Percentiles rank a stretch among this genome's conserved stretches.
Evolutionary conservation across 2,329 filamentous ascomycete genomes (phyloP).

Genomic region (Cyanodermella asteris): DNA sequence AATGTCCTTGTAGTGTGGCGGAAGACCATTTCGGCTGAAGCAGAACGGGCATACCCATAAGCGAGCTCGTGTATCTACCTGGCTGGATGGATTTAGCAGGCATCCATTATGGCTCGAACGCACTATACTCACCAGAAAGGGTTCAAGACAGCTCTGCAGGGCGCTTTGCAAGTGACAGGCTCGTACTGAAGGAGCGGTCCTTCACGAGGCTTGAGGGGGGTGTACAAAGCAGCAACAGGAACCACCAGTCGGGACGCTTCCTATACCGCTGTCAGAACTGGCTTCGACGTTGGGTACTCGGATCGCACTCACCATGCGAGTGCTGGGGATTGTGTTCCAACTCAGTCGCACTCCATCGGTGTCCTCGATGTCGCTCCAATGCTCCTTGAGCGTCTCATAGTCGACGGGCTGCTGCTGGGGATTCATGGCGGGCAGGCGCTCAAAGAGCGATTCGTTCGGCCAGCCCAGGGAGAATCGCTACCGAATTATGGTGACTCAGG

Average conservation of each 20-base stretch:
- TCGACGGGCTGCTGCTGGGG: conserved; percentile 46
- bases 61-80: conserved; percentile 42
- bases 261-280: conserved; percentile 23
- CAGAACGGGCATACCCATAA: conserved; percentile 52
- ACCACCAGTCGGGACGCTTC: conserved; percentile 89
- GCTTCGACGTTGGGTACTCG: conserved; percentile 11
- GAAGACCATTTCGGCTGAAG: conserved; percentile 41
- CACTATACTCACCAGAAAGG: conserved; percentile 98
- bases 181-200: conserved; percentile 84
- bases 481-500: background rate
- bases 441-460: conserved; percentile 5
- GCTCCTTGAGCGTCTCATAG: conserved; percentile 80
- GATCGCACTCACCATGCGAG: conserved; percentile 55
- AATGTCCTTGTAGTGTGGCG: conserved; percentile 48
- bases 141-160: conserved; percentile 87
- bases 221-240: conserved; percentile 89
- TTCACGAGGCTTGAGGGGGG: conserved; percentile 86
- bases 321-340: conserved; percentile 98
- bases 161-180: conserved; percentile 87
- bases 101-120: conserved; percentile 16
- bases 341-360: conserved; percentile 86
- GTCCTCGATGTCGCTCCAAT: conserved; percentile 92
- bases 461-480: background rate
- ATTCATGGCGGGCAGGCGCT: conserved; percentile 6
- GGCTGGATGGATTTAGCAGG: conserved; percentile 21